These are phyloP conservation scores for Pleurotus ostreatus DNA, from an alignment of 768 basidiomycete genomes.

Conservation along the genomic window DNA sequence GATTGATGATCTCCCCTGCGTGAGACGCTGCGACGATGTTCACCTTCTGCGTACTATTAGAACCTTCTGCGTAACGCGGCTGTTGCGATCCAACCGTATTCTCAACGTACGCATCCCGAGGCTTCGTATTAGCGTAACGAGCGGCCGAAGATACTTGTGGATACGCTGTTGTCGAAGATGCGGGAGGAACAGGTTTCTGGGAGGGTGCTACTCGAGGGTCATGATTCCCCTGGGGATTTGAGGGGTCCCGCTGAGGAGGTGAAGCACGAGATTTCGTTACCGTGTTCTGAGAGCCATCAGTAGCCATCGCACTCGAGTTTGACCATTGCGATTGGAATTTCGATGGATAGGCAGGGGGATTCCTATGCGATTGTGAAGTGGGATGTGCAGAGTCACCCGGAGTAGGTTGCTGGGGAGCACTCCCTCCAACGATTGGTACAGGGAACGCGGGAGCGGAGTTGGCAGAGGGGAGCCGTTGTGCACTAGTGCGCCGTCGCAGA, in stretches of 20 bases:
- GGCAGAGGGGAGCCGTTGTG: not conserved
- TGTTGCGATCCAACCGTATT: not conserved
- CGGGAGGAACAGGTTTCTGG: not conserved
- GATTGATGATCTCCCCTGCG: too few species aligned
- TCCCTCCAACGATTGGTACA: not conserved
- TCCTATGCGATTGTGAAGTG: not conserved
- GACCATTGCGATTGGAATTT: conserved; percentile 5
- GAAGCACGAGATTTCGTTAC: not conserved
- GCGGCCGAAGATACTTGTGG: not conserved
- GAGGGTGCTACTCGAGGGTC: not conserved
- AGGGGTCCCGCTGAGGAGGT: not conserved
- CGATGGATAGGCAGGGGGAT: not conserved
- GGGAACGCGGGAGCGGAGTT: not conserved
- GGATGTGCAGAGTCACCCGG: not conserved
- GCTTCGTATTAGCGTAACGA: not conserved
- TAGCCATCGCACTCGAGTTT: not conserved
- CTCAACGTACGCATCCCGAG: not conserved
- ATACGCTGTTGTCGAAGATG: not conserved
- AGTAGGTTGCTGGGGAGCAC: not conserved
- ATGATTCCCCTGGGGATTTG: not conserved
- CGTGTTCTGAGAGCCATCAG: conserved; percentile 3
- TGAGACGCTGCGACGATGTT: too few species aligned
- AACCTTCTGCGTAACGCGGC: too few species aligned
- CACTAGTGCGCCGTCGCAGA: not conserved
- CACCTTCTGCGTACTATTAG: too few species aligned